Evolutionary conservation across 176 grass and related monocot genomes (phyloP), one percentile per base, ranked within the genome.

Genomic region (Cenchrus americanus): DNA sequence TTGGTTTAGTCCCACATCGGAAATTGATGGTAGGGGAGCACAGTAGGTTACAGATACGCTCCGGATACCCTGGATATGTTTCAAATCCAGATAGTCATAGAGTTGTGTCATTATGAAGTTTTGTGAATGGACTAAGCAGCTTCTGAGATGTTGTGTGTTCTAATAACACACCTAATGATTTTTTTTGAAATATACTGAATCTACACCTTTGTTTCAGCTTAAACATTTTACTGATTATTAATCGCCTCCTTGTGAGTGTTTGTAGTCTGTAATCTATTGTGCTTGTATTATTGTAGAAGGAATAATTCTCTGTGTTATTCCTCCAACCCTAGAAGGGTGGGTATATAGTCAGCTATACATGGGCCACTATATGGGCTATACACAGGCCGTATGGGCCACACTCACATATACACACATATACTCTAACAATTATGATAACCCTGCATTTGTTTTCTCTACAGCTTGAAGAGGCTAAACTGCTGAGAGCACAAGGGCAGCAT

Each of bases 381-480:
- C n/a, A n/a, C n/a, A n/a, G n/a, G n/a, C n/a, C n/a, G n/a, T n/a
- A n/a, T n/a, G n/a, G n/a, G n/a, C n/a, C n/a, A n/a, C n/a, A n/a
- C n/a, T n/a, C n/a, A n/a, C n/a, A n/a, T n/a, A n/a, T n/a, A n/a
- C n/a, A n/a, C n/a, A n/a, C n/a, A n/a, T n/a, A n/a, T n/a, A n/a
- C n/a, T n/a, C n/a, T n/a, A n/a, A n/a, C n/a, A n/a, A n/a, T n/a
- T n/a, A 32, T 63, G 69, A 64, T 85, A 76, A 43, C 41, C 58
- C 27, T 77, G 19, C 32, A 69, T 67, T 41, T 2, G 27, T 81
- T 79, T 44, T 75, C 21, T 79, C 14, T 78, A 10, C 62, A 89
- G 87, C 81, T 97, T 73, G 92, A 97, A 91, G 95, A 97, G 89
- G 95, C 95, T 82, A 97, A 97, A 86, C 88, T 97, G 63, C 84